Evolutionary conservation across 208 protist genomes (phyloP), one percentile per base, ranked within the genome.

Genomic region (Vickermania spadyakhi): DNA sequence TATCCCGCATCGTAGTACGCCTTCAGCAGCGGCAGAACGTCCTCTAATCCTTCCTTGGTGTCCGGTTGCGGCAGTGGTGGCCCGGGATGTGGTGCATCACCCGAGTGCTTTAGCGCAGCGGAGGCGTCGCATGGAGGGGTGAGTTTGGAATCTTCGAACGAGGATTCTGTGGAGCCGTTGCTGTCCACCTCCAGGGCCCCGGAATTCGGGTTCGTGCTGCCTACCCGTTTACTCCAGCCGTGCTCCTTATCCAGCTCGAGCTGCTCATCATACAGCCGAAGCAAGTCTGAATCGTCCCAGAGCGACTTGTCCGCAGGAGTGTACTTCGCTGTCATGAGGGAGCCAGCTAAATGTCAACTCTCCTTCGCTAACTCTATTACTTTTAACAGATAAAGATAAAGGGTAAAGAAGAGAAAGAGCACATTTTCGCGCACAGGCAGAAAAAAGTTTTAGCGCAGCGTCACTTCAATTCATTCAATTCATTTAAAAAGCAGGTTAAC

Each of bases 211-310:
- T 7, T n/a, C 36, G 36, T 7, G 36, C 36, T 45, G 36, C 18
- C 11, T 7, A 45, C 11, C 7, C 18, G 11, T 7, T 45, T 18
- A 18, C 36, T 18, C 11, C 7, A 18, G 11, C 36, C 36, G 36
- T 18, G 36, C 11, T 18, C 18, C 36, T 45, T 45, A 7, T 45
- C 30, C 50, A 72, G 58, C 22, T 78, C 78, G n/a, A 91, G 59
- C 60, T 94, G 84, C 56, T 64, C 76, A 49, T 91, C 86, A 61
- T 82, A 94, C 0, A 91, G 60, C 50, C 72, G 66, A 56, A 92
- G 66, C 18, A 94, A 71, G n/a, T 89, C 82, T 7, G 58, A 64
- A 66, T 94, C 88, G 58, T 94, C 84, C 85, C 88, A 94, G 0
- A 94, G 64, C 2, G 79, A 75, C 3, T 66, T 59, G 58, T 88